Percentiles rank a stretch among this genome's conserved stretches.
Evolutionary conservation across 805 yeast species (phyloP).

Genomic region (Metschnikowia shivogae): DNA sequence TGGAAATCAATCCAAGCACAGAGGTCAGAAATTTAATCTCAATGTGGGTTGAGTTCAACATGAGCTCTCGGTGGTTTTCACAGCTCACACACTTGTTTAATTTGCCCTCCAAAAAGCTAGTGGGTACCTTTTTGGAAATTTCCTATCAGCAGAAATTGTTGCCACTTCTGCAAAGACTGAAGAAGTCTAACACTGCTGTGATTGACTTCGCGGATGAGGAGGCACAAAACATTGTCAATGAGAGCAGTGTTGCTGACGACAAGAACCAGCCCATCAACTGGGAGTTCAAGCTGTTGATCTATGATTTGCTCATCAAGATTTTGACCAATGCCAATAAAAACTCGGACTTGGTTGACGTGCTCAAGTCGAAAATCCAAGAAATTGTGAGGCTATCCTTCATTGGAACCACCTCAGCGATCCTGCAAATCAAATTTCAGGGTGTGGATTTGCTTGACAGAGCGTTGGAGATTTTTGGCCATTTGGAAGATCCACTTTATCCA

Average conservation of each 20-base stretch:
- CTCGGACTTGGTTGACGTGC: conserved; percentile 32
- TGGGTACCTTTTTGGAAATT: conserved; percentile 35
- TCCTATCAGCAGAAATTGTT: conserved; percentile 38
- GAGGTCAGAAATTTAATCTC: conserved; percentile 44
- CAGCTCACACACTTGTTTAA: conserved; percentile 49
- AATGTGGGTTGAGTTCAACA: conserved; percentile 57
- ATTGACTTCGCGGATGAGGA: conserved; percentile 40
- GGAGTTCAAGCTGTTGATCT: conserved; percentile 49
- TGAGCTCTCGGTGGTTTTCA: conserved; percentile 53
- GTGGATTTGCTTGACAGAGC: conserved; percentile 61
- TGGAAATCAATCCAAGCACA: conserved; percentile 44
- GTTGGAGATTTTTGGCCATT: conserved; percentile 54
- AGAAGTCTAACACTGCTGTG: conserved; percentile 22
- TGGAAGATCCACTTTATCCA: conserved; percentile 69
- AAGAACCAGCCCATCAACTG: conserved; percentile 56
- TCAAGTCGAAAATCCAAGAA: conserved; percentile 52
- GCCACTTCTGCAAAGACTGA: conserved; percentile 40
- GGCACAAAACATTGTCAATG: conserved; percentile 36
- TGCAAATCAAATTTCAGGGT: conserved; percentile 59
- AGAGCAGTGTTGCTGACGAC: conserved; percentile 29
- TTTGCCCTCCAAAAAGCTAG: conserved; percentile 40
- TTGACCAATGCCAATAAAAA: conserved; percentile 39
- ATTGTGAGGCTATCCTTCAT: conserved; percentile 74
- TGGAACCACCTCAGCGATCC: conserved; percentile 71
- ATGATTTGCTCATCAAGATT: conserved; percentile 43